Base-by-base conservation (phyloP, 768 basidiomycete genomes). In the Guyanaporus albipodus region DNA sequence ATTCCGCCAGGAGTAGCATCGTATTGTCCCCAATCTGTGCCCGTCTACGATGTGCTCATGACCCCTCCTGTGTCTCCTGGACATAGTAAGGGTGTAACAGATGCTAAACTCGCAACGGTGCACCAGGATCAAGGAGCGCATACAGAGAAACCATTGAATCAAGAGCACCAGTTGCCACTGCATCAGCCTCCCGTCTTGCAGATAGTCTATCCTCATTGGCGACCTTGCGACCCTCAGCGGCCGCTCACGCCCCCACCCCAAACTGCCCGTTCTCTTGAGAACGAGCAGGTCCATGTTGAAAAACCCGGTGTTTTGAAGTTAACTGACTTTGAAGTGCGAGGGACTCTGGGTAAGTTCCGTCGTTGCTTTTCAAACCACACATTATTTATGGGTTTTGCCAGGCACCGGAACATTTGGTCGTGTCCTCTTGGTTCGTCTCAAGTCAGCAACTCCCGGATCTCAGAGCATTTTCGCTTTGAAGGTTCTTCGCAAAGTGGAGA, bases 351-450 rank as follows among this genome's bases (percentile, higher is more conserved):
- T 87, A 52, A 44, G 10, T 56, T 43, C 76, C 66, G 18, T 22
- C 9, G 18, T 31, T 29, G 17, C 28, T 32, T 31, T 31, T 44
- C n/a, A 39, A 19, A 48, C 26, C 27, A 22, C 9, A 6, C n/a
- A 15, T 46, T 10, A 14, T 46, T 50, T 17, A 59, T 36, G 26
- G 6, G 18, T 34, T 18, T 43, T 17, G 38, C n/a, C 50, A 91
- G 95, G 96, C 22, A 95, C 95, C 1, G 96, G 96, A 3, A 99
- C 96, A 0, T 99, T 99, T 68, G 96, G 83, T 38, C 82, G 89
- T 47, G 96, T 99, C 14, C 73, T 97, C 31, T 78, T 98, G 3
- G 94, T 96, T 31, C 85, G 90, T 46, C 81, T 90, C 53, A 73
- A 72, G 52, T 66, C 79, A 3, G 78, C 80, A 49, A 79, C 70